Conservation (phyloP, 805 yeast genomes). For the Yamadazyma insecticola region DNA sequence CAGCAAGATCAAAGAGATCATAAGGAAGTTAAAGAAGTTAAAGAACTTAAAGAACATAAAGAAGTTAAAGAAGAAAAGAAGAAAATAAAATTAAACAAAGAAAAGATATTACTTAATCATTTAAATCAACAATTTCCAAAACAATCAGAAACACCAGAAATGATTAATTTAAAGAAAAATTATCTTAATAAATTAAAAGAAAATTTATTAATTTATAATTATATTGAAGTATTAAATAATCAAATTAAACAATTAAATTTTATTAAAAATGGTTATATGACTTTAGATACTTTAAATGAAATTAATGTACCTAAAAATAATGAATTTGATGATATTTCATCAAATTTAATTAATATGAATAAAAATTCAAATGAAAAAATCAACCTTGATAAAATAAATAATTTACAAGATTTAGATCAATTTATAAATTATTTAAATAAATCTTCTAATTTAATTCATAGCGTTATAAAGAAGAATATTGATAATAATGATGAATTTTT, state of each 20-base stretch:
- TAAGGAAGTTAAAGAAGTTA: not conserved
- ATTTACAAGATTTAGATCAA: conserved; percentile 36
- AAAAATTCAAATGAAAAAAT: too few relatives aligned
- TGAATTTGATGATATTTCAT: not conserved
- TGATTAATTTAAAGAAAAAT: conserved; percentile 22
- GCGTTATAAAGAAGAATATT: conserved; percentile 39
- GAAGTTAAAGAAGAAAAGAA: too few relatives aligned
- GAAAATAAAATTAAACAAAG: too few relatives aligned
- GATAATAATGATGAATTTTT: too few relatives aligned
- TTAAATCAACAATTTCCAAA: too few relatives aligned
- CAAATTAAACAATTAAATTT: conserved; percentile 40
- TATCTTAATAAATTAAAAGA: conserved; percentile 37
- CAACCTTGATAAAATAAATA: conserved; percentile 34
- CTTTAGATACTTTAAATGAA: conserved; percentile 35
- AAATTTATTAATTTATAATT: conserved; percentile 38
- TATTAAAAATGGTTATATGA: conserved; percentile 41
- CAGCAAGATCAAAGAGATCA: not conserved
- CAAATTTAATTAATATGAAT: conserved; percentile 6
- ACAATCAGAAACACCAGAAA: conserved; percentile 11
- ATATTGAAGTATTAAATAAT: conserved; percentile 37
- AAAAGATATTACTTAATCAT: too few relatives aligned
- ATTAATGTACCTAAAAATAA: conserved; percentile 3
- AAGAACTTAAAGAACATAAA: not conserved
- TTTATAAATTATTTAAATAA: conserved; percentile 34
- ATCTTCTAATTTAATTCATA: conserved; percentile 32